phyloP scores from a whole-genome alignment of 345 rosid species.

The Lepidium africanum region DNA sequence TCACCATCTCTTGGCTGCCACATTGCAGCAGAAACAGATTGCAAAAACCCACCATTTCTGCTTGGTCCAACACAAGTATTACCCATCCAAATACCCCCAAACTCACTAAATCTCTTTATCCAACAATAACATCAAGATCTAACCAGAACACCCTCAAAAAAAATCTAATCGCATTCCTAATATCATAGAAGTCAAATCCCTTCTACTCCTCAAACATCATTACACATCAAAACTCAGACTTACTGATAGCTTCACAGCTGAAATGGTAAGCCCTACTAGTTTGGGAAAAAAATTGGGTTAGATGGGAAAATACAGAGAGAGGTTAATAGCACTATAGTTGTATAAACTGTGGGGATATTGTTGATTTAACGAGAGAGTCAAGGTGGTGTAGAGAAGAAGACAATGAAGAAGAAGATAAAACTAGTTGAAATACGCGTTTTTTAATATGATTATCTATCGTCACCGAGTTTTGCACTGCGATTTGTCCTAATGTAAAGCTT shows the following conservation, averaged over 20 bases:
- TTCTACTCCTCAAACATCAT: not conserved
- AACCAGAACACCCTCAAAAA: constrained; percentile 4
- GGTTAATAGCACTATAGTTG: constrained; percentile 24
- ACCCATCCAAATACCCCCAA: constrained; percentile 45
- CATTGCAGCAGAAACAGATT: constrained; percentile 74
- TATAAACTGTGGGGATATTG: constrained; percentile 15
- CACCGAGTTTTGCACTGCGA: constrained; percentile 19
- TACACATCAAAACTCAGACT: not conserved
- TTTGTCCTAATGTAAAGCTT: constrained; percentile 7
- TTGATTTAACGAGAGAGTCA: constrained; percentile 16
- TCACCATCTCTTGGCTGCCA: constrained; percentile 44
- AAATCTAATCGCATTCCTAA: constrained; percentile 21
- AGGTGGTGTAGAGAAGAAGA: constrained; percentile 9
- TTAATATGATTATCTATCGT: not conserved
- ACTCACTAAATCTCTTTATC: constrained; percentile 3
- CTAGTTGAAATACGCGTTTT: constrained; percentile 22
- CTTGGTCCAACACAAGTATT: constrained; percentile 84
- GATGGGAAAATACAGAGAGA: constrained; percentile 10
- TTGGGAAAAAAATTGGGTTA: not conserved
- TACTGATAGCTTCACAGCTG: not conserved
- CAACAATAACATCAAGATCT: constrained; percentile 35
- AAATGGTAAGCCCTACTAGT: not conserved
- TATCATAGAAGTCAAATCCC: constrained; percentile 19
- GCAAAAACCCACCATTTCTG: constrained; percentile 53
- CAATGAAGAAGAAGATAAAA: constrained; percentile 9